phyloP scores from a whole-genome alignment of 768 basidiomycete genomes.

The Coprinopsis cinerea region DNA sequence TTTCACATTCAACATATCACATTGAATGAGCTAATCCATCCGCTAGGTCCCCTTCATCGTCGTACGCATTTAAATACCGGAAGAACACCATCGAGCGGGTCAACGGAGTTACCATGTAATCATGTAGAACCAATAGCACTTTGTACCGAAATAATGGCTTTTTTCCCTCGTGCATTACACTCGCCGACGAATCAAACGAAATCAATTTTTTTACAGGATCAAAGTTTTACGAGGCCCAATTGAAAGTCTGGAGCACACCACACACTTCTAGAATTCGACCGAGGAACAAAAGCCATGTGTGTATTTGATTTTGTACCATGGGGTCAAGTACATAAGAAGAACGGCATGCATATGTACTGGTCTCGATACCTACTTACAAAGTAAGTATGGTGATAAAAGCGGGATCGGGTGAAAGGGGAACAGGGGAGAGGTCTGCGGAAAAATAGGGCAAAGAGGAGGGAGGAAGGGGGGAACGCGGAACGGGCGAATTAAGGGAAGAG shows the following conservation, averaged over 20 bases:
- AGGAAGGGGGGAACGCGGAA: background rate
- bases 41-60: constrained; percentile 78
- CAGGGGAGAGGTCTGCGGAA: constrained; percentile 1
- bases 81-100: too few relatives aligned
- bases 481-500: background rate
- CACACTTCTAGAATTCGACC: too few relatives aligned
- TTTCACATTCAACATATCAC: background rate
- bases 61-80: constrained; percentile 54
- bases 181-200: too few relatives aligned
- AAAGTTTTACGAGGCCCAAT: too few relatives aligned
- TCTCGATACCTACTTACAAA: constrained; percentile 4
- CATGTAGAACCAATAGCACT: too few relatives aligned
- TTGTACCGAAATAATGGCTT: too few relatives aligned
- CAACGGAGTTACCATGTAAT: too few relatives aligned
- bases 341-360: constrained; percentile 6
- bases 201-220: too few relatives aligned
- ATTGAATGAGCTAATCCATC: background rate
- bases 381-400: background rate
- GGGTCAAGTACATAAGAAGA: constrained; percentile 6
- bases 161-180: too few relatives aligned
- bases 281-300: too few relatives aligned
- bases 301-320: constrained; percentile 3
- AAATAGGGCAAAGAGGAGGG: background rate
- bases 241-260: too few relatives aligned
- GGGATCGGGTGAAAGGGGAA: constrained; percentile 2